phyloP scores from a whole-genome alignment of 2,329 filamentous ascomycete species.

The Penicillium sp. region DNA sequence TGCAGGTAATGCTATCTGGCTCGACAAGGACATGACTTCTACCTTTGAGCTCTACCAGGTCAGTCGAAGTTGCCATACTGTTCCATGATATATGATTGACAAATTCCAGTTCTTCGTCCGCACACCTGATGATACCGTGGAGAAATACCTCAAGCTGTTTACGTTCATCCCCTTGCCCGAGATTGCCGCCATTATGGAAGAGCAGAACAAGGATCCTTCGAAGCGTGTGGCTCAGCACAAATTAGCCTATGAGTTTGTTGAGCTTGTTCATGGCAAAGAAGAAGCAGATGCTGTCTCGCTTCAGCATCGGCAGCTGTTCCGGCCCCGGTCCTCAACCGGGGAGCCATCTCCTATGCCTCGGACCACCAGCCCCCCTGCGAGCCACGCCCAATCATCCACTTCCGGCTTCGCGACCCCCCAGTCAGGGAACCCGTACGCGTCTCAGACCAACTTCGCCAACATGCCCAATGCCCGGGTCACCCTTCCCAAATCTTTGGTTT shows the following conservation, averaged over 20 bases:
- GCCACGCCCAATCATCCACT: conserved; percentile 27
- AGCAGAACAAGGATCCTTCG: conserved; percentile 69
- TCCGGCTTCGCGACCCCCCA: conserved; percentile 36
- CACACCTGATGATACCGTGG: conserved; percentile 78
- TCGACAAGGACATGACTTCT: conserved; percentile 78
- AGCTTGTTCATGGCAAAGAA: conserved; percentile 72
- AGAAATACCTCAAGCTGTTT: conserved; percentile 81
- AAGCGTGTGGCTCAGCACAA: conserved; percentile 79
- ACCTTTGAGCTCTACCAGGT: conserved; percentile 82
- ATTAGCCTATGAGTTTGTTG: conserved; percentile 79
- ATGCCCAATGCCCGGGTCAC: conserved; percentile 44
- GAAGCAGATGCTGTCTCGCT: conserved; percentile 66
- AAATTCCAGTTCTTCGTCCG: conserved; percentile 74
- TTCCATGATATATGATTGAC: conserved; percentile 22
- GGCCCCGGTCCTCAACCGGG: conserved; percentile 38
- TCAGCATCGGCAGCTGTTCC: conserved; percentile 57
- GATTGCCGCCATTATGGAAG: conserved; percentile 69
- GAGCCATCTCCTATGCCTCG: conserved; percentile 39
- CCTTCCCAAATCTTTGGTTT: conserved; percentile 55
- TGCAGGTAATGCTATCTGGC: conserved; percentile 90
- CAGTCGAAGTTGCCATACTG: conserved; percentile 20
- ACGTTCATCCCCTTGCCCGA: conserved; percentile 77
- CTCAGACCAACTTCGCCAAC: conserved; percentile 45
- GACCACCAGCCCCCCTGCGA: conserved; percentile 23
- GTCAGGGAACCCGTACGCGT: conserved; percentile 45